A percentile compares a stretch with the other conserved stretches of the same genome.
These are phyloP conservation scores for Teunomyces lycoperdinae DNA, from an alignment of 805 yeast species.

Conservation along the genomic window DNA sequence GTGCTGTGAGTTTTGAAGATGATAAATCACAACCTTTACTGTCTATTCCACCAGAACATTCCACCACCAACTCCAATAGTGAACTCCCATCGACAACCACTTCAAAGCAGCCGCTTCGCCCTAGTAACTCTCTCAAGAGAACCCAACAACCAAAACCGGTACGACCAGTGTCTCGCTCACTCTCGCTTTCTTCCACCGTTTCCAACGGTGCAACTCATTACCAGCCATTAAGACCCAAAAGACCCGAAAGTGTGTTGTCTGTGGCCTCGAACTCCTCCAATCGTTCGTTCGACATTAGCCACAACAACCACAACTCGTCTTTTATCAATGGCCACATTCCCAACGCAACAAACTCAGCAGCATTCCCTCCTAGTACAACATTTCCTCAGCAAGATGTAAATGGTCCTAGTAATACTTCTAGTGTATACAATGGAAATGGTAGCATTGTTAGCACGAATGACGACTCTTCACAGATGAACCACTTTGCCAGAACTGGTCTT, in stretches of 20 bases:
- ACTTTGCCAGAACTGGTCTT: conserved; percentile 13
- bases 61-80: background rate
- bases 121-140: conserved; percentile 4
- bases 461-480: conserved; percentile 8
- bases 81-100: background rate
- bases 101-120: background rate
- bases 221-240: conserved; percentile 27
- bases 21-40: conserved; percentile 34
- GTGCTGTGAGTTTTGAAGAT: conserved; percentile 34
- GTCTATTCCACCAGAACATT: conserved; percentile 21
- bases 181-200: conserved; percentile 1
- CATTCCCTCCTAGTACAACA: conserved; percentile 12
- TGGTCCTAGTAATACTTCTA: conserved; percentile 1
- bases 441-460: conserved; percentile 1
- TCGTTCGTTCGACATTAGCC: conserved; percentile 10
- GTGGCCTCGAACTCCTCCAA: conserved; percentile 37
- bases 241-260: conserved; percentile 42
- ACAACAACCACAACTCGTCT: conserved; percentile 8
- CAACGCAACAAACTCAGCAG: conserved; percentile 12
- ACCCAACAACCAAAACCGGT: conserved; percentile 22
- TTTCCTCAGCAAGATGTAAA: conserved; percentile 2
- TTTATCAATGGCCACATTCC: conserved; percentile 12
- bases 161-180: conserved; percentile 10
- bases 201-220: conserved; percentile 12
- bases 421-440: conserved; percentile 3